Conservation (phyloP, 2,329 filamentous ascomycete species). For the Pestalotiopsis sp. region DNA sequence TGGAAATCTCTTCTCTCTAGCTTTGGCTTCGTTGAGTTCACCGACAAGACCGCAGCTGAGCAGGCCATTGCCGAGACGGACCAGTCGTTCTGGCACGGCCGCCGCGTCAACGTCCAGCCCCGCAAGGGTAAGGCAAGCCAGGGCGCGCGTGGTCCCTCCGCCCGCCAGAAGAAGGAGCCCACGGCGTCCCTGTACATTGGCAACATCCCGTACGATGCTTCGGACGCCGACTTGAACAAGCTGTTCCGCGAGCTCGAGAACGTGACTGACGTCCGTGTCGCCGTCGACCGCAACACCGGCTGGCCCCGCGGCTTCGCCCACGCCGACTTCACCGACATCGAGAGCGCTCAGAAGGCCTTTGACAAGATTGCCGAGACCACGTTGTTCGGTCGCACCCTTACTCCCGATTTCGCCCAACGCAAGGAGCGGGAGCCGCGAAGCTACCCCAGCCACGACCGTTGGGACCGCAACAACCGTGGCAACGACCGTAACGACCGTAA, state of each 20-base stretch:
- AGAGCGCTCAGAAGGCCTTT: conserved; percentile 64
- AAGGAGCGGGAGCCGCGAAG: background rate
- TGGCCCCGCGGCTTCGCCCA: conserved; percentile 84
- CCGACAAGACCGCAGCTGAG: conserved; percentile 16
- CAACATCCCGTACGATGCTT: conserved; percentile 85
- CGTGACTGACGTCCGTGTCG: conserved; percentile 76
- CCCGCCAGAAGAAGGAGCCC: conserved; percentile 36
- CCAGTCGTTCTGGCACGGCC: conserved; percentile 36
- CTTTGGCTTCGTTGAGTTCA: conserved; percentile 32
- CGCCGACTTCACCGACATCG: conserved; percentile 73
- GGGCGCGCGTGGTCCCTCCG: background rate
- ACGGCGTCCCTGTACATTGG: conserved; percentile 77
- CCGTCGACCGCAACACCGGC: conserved; percentile 79
- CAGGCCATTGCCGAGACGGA: conserved; percentile 27
- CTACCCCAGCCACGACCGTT: background rate
- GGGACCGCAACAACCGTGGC: background rate
- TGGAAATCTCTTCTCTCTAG: conserved; percentile 16
- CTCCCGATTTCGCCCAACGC: conserved; percentile 61
- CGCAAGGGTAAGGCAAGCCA: conserved; percentile 12
- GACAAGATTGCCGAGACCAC: conserved; percentile 56
- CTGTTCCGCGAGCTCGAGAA: conserved; percentile 73
- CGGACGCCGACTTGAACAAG: conserved; percentile 78
- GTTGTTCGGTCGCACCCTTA: conserved; percentile 68
- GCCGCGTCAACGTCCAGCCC: conserved; percentile 29
- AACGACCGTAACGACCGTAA: background rate